These are phyloP conservation scores for Trichomonas vaginalis DNA, from an alignment of 208 protist species.

Conservation along the genomic window DNA sequence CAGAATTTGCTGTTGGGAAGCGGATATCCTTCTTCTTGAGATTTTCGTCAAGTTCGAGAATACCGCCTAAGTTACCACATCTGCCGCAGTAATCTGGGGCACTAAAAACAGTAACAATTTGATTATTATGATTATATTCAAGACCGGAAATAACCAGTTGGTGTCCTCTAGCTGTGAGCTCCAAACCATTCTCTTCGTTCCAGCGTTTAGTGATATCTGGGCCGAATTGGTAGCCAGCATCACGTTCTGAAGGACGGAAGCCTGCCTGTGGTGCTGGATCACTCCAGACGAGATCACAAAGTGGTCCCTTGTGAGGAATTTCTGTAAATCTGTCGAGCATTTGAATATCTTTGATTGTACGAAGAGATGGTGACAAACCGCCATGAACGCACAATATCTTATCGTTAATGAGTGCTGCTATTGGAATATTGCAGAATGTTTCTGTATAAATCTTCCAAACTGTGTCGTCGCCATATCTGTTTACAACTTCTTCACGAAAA, in stretches of 20 bases:
- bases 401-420: constrained; percentile 47
- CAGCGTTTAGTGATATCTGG: constrained; percentile 89
- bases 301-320: constrained; percentile 46
- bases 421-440: constrained; percentile 56
- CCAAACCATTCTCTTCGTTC: constrained; percentile 92
- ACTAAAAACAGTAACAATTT: constrained; percentile 93
- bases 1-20: neutral
- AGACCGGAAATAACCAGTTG: constrained; percentile 63
- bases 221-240: constrained; percentile 69
- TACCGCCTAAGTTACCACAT: constrained; percentile 52
- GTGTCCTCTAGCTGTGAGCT: constrained; percentile 61
- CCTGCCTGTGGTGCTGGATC: constrained; percentile 50
- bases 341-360: constrained; percentile 55
- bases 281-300: constrained; percentile 38
- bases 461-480: constrained; percentile 45
- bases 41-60: constrained; percentile 93
- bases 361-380: constrained; percentile 52
- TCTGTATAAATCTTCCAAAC: constrained; percentile 57
- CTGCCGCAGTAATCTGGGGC: constrained; percentile 95
- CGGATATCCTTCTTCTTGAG: neutral
- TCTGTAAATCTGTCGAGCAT: constrained; percentile 72
- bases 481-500: constrained; percentile 27
- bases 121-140: constrained; percentile 84
- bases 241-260: constrained; percentile 84
- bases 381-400: constrained; percentile 50